phyloP scores from a whole-genome alignment of 805 yeast genomes.

The Zygosaccharomyces siamensis region DNA sequence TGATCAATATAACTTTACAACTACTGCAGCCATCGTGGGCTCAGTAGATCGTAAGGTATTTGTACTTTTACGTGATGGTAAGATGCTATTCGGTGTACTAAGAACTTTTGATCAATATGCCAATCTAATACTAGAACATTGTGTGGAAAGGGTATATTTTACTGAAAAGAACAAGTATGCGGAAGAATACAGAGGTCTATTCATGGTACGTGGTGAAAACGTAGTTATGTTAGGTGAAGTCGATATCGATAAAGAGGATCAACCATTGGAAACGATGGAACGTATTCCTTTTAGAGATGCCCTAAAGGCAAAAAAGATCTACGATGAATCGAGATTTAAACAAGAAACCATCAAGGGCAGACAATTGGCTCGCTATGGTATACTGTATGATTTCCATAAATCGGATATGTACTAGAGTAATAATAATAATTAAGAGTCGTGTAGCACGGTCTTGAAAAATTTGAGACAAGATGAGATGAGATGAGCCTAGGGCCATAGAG shows the following conservation, averaged over 20 bases:
- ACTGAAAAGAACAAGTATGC: constrained; percentile 54
- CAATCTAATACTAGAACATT: constrained; percentile 86
- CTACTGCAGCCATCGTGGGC: constrained; percentile 86
- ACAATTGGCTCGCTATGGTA: constrained; percentile 48
- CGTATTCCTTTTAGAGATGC: constrained; percentile 63
- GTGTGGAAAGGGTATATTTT: constrained; percentile 77
- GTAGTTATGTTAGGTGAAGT: constrained; percentile 91
- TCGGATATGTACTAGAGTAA: constrained; percentile 46
- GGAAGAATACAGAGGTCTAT: constrained; percentile 73
- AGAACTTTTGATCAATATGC: constrained; percentile 95
- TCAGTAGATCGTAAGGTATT: constrained; percentile 78
- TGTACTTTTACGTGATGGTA: constrained; percentile 84
- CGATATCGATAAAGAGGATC: constrained; percentile 81
- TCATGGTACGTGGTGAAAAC: constrained; percentile 91
- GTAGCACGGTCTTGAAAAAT: constrained; percentile 6
- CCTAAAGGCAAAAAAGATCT: constrained; percentile 38
- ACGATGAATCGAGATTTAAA: constrained; percentile 35
- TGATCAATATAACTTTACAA: constrained; percentile 78
- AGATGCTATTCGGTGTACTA: constrained; percentile 79
- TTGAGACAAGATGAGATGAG: constrained; percentile 3
- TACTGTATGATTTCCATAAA: constrained; percentile 52
- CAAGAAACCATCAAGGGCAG: constrained; percentile 45
- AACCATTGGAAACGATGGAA: constrained; percentile 51
- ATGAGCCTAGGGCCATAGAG: neutral
- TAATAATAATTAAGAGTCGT: neutral